Evolutionary conservation across 352 stramenopile species (phyloP).

Genomic region (Phytophthora sansomeana): DNA sequence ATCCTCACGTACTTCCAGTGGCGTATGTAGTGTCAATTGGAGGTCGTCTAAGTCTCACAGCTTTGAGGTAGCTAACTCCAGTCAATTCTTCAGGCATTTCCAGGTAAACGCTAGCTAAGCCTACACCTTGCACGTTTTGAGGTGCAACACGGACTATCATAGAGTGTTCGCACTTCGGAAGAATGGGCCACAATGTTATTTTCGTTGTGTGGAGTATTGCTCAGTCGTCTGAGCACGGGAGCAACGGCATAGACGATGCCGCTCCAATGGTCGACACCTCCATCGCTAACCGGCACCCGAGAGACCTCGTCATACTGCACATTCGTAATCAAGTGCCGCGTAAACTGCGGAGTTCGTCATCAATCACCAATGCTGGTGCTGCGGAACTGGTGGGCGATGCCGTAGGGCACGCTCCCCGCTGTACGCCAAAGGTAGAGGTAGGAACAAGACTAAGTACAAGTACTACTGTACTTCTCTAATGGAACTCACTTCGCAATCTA

Average conservation of each 20-base stretch:
- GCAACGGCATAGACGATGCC: too few relatives aligned
- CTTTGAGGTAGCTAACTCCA: slow-evolving; percentile 66
- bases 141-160: slow-evolving; percentile 65
- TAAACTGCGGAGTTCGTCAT: neutral
- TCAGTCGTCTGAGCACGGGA: too few relatives aligned
- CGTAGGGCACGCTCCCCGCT: neutral
- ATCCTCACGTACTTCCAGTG: slow-evolving; percentile 52
- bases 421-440: too few relatives aligned
- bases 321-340: neutral
- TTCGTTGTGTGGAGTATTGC: too few relatives aligned
- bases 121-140: slow-evolving; percentile 67
- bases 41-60: slow-evolving; percentile 48
- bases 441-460: too few relatives aligned
- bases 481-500: slow-evolving; percentile 3
- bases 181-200: slow-evolving; percentile 78
- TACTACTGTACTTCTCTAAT: slow-evolving; percentile 1
- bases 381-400: neutral
- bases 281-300: neutral
- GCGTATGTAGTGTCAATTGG: slow-evolving; percentile 54
- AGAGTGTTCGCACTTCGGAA: slow-evolving; percentile 45
- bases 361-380: neutral
- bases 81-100: slow-evolving; percentile 56
- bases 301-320: neutral
- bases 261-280: too few relatives aligned
- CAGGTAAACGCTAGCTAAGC: slow-evolving; percentile 65